Conservation (phyloP, 768 basidiomycete species). For the Dentipellis fragilis region DNA sequence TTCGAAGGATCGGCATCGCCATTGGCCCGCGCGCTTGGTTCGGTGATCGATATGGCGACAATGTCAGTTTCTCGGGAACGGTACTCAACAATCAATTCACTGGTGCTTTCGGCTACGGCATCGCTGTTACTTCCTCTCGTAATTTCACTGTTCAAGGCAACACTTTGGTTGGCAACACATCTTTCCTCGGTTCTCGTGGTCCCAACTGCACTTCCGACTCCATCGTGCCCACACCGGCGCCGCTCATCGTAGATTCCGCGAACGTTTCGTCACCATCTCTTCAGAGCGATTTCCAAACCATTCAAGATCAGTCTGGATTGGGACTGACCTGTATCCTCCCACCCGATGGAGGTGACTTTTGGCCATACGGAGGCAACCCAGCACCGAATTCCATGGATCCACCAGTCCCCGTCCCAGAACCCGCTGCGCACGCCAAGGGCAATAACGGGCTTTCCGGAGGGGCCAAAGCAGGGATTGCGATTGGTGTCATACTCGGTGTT, state of each 20-base stretch:
- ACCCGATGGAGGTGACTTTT: constrained; percentile 56
- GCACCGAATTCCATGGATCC: constrained; percentile 16
- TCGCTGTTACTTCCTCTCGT: constrained; percentile 51
- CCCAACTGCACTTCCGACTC: constrained; percentile 50
- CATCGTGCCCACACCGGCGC: constrained; percentile 38
- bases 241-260: constrained; percentile 48
- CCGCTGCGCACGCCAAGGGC: constrained; percentile 9
- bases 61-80: constrained; percentile 41
- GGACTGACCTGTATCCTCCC: constrained; percentile 59
- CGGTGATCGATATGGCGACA: constrained; percentile 43
- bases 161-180: constrained; percentile 52
- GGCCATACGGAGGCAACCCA: constrained; percentile 59
- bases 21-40: constrained; percentile 76
- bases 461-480: constrained; percentile 34
- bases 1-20: constrained; percentile 63
- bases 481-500: constrained; percentile 42
- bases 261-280: constrained; percentile 30
- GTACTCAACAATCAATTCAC: constrained; percentile 49
- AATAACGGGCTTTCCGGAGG: constrained; percentile 22
- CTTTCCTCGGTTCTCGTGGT: constrained; percentile 62
- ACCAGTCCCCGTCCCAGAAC: constrained; percentile 10
- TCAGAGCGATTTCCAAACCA: constrained; percentile 42
- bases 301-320: constrained; percentile 38
- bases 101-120: constrained; percentile 66
- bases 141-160: constrained; percentile 65